Evolutionary conservation across 2,329 filamentous ascomycete species (phyloP).

Genomic region (Alternaria sp.): DNA sequence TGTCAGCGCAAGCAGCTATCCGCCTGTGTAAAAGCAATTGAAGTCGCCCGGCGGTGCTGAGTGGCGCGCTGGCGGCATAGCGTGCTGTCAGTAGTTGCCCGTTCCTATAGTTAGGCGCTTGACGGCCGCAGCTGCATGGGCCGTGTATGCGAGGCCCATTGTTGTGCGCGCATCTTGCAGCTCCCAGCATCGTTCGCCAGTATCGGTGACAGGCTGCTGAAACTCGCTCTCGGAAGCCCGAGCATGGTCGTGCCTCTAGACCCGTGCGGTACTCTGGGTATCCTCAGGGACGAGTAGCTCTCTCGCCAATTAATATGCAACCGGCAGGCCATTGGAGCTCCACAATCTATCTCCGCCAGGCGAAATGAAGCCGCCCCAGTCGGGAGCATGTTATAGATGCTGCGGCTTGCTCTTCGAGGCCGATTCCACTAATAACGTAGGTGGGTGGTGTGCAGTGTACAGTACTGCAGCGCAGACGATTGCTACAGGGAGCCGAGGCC

Average conservation of each 20-base stretch:
- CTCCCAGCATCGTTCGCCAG: conserved; percentile 21
- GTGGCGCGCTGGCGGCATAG: conserved; percentile 15
- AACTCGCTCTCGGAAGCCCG: conserved; percentile 32
- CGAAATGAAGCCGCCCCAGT: conserved; percentile 19
- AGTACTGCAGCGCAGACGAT: neutral
- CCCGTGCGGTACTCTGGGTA: conserved; percentile 10
- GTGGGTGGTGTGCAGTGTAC: neutral
- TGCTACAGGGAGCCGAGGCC: conserved; percentile 18
- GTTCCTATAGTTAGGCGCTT: conserved; percentile 32
- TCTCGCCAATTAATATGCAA: conserved; percentile 25
- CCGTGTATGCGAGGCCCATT: conserved; percentile 26
- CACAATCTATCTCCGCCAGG: conserved; percentile 23
- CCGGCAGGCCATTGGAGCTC: conserved; percentile 19
- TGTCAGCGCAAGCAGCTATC: conserved; percentile 5
- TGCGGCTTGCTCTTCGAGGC: conserved; percentile 5
- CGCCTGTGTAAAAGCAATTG: neutral
- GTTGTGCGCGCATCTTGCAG: conserved; percentile 26
- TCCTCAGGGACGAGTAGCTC: conserved; percentile 23
- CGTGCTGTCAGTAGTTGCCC: conserved; percentile 28
- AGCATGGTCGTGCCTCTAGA: conserved; percentile 6
- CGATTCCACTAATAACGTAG: neutral
- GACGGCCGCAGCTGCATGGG: conserved; percentile 22
- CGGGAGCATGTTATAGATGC: conserved; percentile 12
- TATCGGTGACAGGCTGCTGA: conserved; percentile 28
- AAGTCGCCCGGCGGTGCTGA: neutral